These are phyloP conservation scores for Sclerotinia nivalis DNA, from an alignment of 2,329 filamentous ascomycete species.

Conservation along the genomic window DNA sequence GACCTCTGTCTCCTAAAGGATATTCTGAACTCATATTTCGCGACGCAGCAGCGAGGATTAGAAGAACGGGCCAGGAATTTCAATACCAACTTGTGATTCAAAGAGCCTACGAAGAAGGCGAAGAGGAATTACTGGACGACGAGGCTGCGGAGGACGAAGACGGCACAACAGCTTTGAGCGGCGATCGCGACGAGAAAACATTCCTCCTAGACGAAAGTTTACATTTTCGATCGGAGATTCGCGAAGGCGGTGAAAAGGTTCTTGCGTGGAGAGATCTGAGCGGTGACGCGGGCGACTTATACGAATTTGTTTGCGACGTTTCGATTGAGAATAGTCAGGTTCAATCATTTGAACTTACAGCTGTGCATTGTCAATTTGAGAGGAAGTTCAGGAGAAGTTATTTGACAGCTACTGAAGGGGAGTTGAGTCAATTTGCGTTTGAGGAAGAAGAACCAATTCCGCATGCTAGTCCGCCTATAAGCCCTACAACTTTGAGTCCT, in stretches of 20 bases:
- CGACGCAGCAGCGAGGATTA: slow-evolving; percentile 88
- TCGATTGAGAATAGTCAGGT: slow-evolving; percentile 70
- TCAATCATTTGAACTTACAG: slow-evolving; percentile 76
- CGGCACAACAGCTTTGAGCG: slow-evolving; percentile 68
- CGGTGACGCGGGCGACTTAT: slow-evolving; percentile 91
- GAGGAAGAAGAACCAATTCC: slow-evolving; percentile 63
- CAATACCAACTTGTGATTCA: slow-evolving; percentile 98
- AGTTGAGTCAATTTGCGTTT: slow-evolving; percentile 83
- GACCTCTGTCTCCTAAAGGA: slow-evolving; percentile 91
- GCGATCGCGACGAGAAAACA: slow-evolving; percentile 93
- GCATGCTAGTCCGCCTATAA: slow-evolving; percentile 59
- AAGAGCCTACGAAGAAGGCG: slow-evolving; percentile 94
- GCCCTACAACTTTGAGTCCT: slow-evolving; percentile 48
- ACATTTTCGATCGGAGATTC: slow-evolving; percentile 80
- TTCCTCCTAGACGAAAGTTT: slow-evolving; percentile 93
- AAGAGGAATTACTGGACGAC: slow-evolving; percentile 86
- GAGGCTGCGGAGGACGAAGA: slow-evolving; percentile 79
- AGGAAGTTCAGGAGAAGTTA: slow-evolving; percentile 83
- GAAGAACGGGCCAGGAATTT: slow-evolving; percentile 89
- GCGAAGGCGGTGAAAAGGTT: slow-evolving; percentile 78
- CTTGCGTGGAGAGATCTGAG: slow-evolving; percentile 95
- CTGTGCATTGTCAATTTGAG: slow-evolving; percentile 96
- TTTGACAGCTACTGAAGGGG: slow-evolving; percentile 76
- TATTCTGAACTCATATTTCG: slow-evolving; percentile 99
- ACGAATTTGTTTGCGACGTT: slow-evolving; percentile 92